Evolutionary conservation across 2,329 filamentous ascomycete species (phyloP).

Genomic region (Pezicula carpinea): DNA sequence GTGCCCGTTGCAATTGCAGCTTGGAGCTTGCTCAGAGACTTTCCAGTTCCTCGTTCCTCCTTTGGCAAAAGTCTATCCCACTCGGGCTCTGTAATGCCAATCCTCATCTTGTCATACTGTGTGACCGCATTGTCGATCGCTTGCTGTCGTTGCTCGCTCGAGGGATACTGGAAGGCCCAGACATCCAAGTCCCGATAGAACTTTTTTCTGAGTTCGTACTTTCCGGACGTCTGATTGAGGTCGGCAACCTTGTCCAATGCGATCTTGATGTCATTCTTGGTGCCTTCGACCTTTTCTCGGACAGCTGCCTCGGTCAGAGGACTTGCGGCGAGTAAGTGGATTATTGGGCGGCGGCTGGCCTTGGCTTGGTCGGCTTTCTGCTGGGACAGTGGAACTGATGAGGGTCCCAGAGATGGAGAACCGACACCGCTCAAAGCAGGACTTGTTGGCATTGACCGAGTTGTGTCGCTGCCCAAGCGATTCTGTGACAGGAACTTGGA

Average conservation of each 20-base stretch:
- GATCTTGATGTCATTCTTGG: constrained; percentile 46
- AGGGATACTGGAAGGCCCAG: constrained; percentile 55
- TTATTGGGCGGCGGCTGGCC: constrained; percentile 46
- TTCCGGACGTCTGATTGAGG: constrained; percentile 41
- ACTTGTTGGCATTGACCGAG: constrained; percentile 45
- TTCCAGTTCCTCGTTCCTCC: constrained; percentile 55
- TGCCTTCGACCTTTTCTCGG: constrained; percentile 41
- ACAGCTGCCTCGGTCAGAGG: constrained; percentile 48
- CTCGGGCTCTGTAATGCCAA: constrained; percentile 50
- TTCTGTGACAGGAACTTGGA: constrained; percentile 21
- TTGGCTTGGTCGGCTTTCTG: constrained; percentile 49
- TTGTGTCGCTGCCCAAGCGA: constrained; percentile 18
- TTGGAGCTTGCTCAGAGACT: constrained; percentile 57
- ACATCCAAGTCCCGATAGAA: constrained; percentile 62
- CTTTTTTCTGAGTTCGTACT: constrained; percentile 51
- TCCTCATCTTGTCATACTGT: constrained; percentile 53
- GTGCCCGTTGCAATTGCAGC: constrained; percentile 51
- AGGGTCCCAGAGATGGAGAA: constrained; percentile 48
- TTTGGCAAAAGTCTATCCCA: constrained; percentile 58
- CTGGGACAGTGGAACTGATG: constrained; percentile 46
- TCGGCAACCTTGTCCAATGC: constrained; percentile 56
- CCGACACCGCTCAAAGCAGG: constrained; percentile 50
- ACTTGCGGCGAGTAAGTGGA: constrained; percentile 56
- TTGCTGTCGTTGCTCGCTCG: constrained; percentile 49
- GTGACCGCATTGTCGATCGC: constrained; percentile 58